phyloP scores from a whole-genome alignment of 177 flowering plant genomes.

The Vitis hybrid region DNA sequence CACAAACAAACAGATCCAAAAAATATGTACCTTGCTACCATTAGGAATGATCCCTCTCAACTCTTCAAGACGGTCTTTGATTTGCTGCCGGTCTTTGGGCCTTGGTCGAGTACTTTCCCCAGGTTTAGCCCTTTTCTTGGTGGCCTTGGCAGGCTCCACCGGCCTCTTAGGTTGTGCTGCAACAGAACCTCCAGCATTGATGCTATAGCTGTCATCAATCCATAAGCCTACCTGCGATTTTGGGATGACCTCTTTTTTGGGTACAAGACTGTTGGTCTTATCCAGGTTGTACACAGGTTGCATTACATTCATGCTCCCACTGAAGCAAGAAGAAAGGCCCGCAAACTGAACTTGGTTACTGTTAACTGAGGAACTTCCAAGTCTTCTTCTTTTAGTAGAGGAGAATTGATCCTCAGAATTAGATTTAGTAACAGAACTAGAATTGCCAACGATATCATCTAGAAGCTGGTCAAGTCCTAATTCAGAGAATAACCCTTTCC shows the following conservation, averaged over 20 bases:
- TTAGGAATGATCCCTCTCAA: conserved; percentile 81
- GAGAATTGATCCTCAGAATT: conserved; percentile 45
- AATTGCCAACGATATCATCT: conserved; percentile 26
- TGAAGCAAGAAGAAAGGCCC: conserved; percentile 32
- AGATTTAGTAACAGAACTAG: conserved; percentile 28
- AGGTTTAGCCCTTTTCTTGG: conserved; percentile 78
- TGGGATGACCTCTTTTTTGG: conserved; percentile 31
- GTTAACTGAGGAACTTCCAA: conserved; percentile 27
- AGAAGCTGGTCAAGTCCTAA: conserved; percentile 57
- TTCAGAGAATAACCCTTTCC: conserved; percentile 60
- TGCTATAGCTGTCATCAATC: conserved; percentile 62
- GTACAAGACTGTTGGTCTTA: conserved; percentile 21
- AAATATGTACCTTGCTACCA: conserved; percentile 65
- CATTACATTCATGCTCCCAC: conserved; percentile 23
- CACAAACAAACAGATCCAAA: not conserved
- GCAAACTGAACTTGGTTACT: conserved; percentile 29
- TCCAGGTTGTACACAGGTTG: conserved; percentile 20
- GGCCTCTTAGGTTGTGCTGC: conserved; percentile 34
- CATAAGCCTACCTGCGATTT: conserved; percentile 51
- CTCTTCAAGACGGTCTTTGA: conserved; percentile 86
- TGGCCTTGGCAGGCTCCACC: conserved; percentile 48
- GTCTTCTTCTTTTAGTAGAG: conserved; percentile 38
- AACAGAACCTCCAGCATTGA: conserved; percentile 28
- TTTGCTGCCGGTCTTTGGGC: conserved; percentile 92
- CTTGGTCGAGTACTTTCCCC: conserved; percentile 86